Percentiles rank a stretch among this genome's conserved stretches.
Evolutionary conservation across 345 rosid genomes (phyloP).

Genomic region (Pugionium dolabratum): DNA sequence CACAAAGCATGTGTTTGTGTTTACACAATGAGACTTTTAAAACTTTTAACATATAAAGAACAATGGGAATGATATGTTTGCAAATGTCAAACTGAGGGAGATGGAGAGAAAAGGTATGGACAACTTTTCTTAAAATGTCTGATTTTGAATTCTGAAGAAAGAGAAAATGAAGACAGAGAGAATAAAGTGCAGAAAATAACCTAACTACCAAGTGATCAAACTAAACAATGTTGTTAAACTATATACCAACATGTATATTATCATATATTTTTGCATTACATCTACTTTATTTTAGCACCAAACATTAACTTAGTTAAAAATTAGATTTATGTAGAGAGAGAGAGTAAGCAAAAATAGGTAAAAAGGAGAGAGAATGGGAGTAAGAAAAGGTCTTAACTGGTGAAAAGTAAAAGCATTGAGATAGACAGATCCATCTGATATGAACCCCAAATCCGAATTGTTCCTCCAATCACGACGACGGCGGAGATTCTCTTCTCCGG

Average conservation of each 20-base stretch:
- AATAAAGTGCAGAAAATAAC: background rate
- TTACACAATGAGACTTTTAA: slow-evolving; percentile 11
- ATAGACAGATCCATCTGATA: slow-evolving; percentile 59
- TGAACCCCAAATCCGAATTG: slow-evolving; percentile 29
- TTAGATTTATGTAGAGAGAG: background rate
- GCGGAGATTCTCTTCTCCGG: slow-evolving; percentile 40
- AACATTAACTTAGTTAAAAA: background rate
- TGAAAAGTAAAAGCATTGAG: slow-evolving; percentile 61
- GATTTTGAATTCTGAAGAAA: slow-evolving; percentile 3
- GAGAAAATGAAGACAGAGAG: slow-evolving; percentile 1
- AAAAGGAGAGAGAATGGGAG: background rate
- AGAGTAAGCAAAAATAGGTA: slow-evolving; percentile 16
- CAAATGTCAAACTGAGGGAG: slow-evolving; percentile 18
- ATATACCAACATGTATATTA: slow-evolving; percentile 6
- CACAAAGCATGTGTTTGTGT: background rate
- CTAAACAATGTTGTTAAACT: slow-evolving; percentile 14
- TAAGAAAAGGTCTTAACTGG: slow-evolving; percentile 53
- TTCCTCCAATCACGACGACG: slow-evolving; percentile 39
- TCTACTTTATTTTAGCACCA: no score
- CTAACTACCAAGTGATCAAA: background rate
- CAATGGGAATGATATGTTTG: slow-evolving; percentile 31
- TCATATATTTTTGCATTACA: background rate
- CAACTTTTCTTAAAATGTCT: slow-evolving; percentile 15
- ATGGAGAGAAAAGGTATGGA: slow-evolving; percentile 18
- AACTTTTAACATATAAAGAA: slow-evolving; percentile 25